Evolutionary conservation across 2,329 filamentous ascomycete genomes (phyloP).

Genomic region (Monosporascus sp.): DNA sequence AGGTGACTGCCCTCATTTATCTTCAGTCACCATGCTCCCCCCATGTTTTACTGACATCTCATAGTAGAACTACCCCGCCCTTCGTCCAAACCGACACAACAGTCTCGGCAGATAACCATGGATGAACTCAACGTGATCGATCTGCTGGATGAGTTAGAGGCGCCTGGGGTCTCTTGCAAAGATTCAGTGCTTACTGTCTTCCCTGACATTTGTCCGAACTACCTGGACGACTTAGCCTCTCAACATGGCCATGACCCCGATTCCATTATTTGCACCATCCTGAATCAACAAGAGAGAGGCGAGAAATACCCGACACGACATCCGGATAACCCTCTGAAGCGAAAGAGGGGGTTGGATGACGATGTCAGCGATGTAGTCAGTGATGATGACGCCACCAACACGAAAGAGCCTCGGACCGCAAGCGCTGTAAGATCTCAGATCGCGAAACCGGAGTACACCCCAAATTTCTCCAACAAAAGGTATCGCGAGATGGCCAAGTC

Average conservation of each 20-base stretch:
- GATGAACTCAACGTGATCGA: constrained; percentile 1
- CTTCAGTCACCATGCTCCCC: too few relatives aligned
- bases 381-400: constrained; percentile 4
- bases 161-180: constrained; percentile 18
- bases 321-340: constrained; percentile 27
- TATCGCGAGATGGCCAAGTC: constrained; percentile 15
- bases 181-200: constrained; percentile 31
- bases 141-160: background rate
- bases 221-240: constrained; percentile 25
- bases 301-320: constrained; percentile 29
- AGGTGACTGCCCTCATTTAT: background rate
- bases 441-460: constrained; percentile 3
- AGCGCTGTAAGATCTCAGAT: constrained; percentile 14
- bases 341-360: constrained; percentile 31
- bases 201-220: constrained; percentile 39
- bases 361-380: constrained; percentile 13
- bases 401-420: background rate
- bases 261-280: constrained; percentile 30
- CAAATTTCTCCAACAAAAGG: background rate
- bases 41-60: background rate
- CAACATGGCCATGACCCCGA: constrained; percentile 24
- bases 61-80: background rate
- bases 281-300: constrained; percentile 35
- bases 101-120: background rate
- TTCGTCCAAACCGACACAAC: background rate